Evolutionary conservation across 2,329 filamentous ascomycete genomes (phyloP), one percentile per base, ranked within the genome.

Genomic region (Zymoseptoria crescenta): DNA sequence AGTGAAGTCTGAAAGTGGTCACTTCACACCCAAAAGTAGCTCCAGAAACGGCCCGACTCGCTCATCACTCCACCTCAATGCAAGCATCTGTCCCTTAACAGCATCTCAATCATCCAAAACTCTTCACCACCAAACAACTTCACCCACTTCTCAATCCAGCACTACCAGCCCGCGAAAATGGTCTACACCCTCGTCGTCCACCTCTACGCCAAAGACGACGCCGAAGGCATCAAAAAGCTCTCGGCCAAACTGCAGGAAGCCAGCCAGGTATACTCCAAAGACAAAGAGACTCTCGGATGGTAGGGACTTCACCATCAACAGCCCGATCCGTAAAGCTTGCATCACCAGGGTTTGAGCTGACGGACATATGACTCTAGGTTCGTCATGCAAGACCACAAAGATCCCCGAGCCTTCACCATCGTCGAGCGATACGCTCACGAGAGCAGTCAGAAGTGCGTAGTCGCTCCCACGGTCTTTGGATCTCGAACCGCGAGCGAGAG

Each of bases 231-330:
- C 74, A 75, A 79, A 62, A 88, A 87, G 74, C 76, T 91, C 59
- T 83, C 84, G 68, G 83, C 83, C 59, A 91, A 90, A 77, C 83
- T 91, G 59, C 81, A 87, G 70, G 87, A 91, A 72, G 87, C 87
- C n/a, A 85, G 85, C 60, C 81, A 83, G 62, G 80, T 90, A 63
- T 90, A 90, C 76, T 83, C 81, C 64, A 79, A 87, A 64, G 87
- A 90, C 76, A 83, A 83, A 69, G 87, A 90, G 77, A 89, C 74
- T 50, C 64, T 79, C 48, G 68, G 69, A 52, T 74, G 72, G 72
- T 74, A 52, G 53, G 64, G 56, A 20, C 16, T 52, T 16, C 29
- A 20, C n/a, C 24, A 9, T 10, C 51, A 28, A 16, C 51, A 27
- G 29, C 4, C 35, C 5, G 28, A 35, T 21, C 16, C 13, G 24